These are phyloP conservation scores for Calonectria pseudoturangicola DNA, from an alignment of 2,329 filamentous ascomycete species.

Conservation along the genomic window DNA sequence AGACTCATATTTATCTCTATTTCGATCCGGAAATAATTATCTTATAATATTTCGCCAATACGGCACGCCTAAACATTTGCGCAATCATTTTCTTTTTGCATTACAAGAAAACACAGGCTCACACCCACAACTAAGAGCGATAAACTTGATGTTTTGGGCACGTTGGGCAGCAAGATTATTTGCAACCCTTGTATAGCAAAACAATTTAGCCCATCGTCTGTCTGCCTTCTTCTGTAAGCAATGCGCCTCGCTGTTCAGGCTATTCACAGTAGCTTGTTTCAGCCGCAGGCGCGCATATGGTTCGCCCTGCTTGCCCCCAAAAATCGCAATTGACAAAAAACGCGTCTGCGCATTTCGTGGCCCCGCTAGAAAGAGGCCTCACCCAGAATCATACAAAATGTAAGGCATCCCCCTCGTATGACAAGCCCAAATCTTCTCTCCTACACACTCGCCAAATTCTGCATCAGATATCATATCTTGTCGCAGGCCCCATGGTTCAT, in stretches of 20 bases:
- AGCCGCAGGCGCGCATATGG: neutral
- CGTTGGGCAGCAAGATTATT: too few relatives aligned
- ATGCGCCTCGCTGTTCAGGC: neutral
- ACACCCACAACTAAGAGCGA: neutral
- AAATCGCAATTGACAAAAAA: neutral
- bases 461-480: neutral
- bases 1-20: neutral
- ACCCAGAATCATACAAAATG: neutral
- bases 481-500: neutral
- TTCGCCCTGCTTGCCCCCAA: neutral
- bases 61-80: too few relatives aligned
- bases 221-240: too few relatives aligned
- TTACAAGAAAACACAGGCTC: neutral
- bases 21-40: neutral
- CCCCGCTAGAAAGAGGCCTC: neutral
- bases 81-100: neutral
- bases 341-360: conserved; percentile 3
- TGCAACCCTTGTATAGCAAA: too few relatives aligned
- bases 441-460: neutral
- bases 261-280: neutral
- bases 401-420: neutral
- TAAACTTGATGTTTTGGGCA: neutral
- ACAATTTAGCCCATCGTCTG: too few relatives aligned
- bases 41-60: neutral
- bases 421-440: neutral